These are phyloP conservation scores for Phragmites australis DNA, from an alignment of 176 grass and related monocot species.

Conservation along the genomic window DNA sequence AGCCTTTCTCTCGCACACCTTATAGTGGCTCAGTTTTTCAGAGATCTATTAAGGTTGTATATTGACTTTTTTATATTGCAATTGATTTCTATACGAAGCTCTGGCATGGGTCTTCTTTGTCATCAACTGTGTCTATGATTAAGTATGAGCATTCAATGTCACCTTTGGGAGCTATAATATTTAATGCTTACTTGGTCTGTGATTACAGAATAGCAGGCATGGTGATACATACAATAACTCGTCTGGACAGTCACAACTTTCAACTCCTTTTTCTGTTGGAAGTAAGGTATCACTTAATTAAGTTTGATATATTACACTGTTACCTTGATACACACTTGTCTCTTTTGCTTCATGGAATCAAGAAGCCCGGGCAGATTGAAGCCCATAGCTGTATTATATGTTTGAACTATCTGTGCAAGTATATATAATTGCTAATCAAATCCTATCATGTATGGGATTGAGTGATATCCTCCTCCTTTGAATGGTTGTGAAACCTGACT, in stretches of 20 bases:
- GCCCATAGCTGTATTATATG: neutral
- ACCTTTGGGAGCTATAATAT: neutral
- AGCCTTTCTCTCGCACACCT: slow-evolving; percentile 31
- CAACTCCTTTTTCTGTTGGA: slow-evolving; percentile 46
- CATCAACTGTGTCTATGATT: neutral
- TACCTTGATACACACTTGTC: slow-evolving; percentile 27
- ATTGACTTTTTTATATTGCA: neutral
- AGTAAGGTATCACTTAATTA: slow-evolving; percentile 51
- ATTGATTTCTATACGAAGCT: slow-evolving; percentile 31
- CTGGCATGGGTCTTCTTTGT: neutral
- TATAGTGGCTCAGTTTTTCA: slow-evolving; percentile 51
- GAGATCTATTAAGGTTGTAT: slow-evolving; percentile 46
- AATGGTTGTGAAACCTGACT: slow-evolving; percentile 33
- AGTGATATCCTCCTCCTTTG: neutral
- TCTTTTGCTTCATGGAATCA: slow-evolving; percentile 24
- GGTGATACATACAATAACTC: slow-evolving; percentile 23
- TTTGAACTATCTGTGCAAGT: slow-evolving; percentile 6
- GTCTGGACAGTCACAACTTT: slow-evolving; percentile 27
- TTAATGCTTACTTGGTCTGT: slow-evolving; percentile 26
- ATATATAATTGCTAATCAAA: slow-evolving; percentile 13
- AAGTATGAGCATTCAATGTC: neutral
- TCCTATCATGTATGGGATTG: neutral
- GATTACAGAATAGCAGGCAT: slow-evolving; percentile 31
- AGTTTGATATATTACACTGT: neutral
- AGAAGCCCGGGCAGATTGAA: neutral